Conservation (phyloP, 257 asterid genomes). For the Verbena officinalis region DNA sequence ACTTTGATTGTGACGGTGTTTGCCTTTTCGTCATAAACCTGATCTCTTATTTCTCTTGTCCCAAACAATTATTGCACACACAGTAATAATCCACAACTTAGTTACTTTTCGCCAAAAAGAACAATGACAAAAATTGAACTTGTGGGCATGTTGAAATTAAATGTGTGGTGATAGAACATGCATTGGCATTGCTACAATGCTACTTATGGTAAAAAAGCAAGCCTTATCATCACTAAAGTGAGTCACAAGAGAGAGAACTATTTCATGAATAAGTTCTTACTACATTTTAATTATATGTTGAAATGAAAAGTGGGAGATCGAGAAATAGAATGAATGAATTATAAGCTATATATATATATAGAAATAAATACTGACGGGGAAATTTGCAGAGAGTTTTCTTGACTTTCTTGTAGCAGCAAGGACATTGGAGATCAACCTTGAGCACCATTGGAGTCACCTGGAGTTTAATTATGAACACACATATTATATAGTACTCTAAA, state of each 20-base stretch:
- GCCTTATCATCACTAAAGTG: not conserved
- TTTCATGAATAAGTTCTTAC: not conserved
- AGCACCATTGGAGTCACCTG: slow-evolving; percentile 73
- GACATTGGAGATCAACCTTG: slow-evolving; percentile 81
- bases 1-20: slow-evolving; percentile 64
- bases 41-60: slow-evolving; percentile 75
- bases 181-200: no score
- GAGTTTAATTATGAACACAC: not conserved
- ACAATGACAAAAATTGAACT: not conserved
- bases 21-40: slow-evolving; percentile 62
- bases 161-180: not conserved
- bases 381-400: slow-evolving; percentile 75
- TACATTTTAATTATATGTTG: no score
- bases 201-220: not conserved
- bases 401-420: slow-evolving; percentile 84
- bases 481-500: not conserved
- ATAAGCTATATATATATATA: no score
- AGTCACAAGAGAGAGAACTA: not conserved
- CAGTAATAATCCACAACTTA: slow-evolving; percentile 19
- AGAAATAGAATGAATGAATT: no score
- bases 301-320: no score
- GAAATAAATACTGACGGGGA: slow-evolving; percentile 58
- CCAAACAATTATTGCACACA: slow-evolving; percentile 2
- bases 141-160: not conserved
- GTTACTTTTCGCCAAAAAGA: slow-evolving; percentile 4